Evolutionary conservation across 768 basidiomycete genomes (phyloP), one percentile per base, ranked within the genome.

Genomic region (Amanita muscaria): DNA sequence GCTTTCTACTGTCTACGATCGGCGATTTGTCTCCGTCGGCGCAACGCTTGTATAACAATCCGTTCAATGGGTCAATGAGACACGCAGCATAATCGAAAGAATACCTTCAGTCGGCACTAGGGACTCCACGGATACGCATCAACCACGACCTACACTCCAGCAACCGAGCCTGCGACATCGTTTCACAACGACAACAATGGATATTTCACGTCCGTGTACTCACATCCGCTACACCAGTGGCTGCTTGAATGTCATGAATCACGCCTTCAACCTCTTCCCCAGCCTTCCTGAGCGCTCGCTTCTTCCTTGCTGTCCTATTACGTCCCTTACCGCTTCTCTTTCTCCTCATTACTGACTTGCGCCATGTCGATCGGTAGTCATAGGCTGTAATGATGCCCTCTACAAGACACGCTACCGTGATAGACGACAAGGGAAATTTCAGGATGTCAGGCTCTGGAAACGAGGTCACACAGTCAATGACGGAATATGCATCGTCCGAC

Each of bases 341-440:
- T 27, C 42, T 35, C 47, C 42, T 14, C 41, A 44, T 8, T 27
- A 42, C 24, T 14, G 19, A 43, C 16, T 24, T 30, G n/a, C 54
- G n/a, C 47, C 40, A 38, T 49, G 49, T 64, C 61, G 63, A 22
- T 11, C 65, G 58, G 10, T 52, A 56, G 39, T 64, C 62, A 45
- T 68, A 56, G 7, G 66, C 59, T 6, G 61, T 52, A 5, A 68
- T 38, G 14, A 78, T 54, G 3, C 70, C 66, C 2, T 76, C 68
- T 6, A 74, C 54, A 2, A 84, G 52, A 2, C 76, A 74, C 7
- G 70, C 68, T 0, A 66, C 68, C 0, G 81, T 78, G 10, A 83
- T 67, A 11, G 76, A 53, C 11, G 74, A 75, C 10, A 79, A 49
- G 3, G 74, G 70, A 52, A 72, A 78, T 37, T 62, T 67, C 42